Conservation (phyloP, 2,329 filamentous ascomycete genomes). For the Didymella glomerata region DNA sequence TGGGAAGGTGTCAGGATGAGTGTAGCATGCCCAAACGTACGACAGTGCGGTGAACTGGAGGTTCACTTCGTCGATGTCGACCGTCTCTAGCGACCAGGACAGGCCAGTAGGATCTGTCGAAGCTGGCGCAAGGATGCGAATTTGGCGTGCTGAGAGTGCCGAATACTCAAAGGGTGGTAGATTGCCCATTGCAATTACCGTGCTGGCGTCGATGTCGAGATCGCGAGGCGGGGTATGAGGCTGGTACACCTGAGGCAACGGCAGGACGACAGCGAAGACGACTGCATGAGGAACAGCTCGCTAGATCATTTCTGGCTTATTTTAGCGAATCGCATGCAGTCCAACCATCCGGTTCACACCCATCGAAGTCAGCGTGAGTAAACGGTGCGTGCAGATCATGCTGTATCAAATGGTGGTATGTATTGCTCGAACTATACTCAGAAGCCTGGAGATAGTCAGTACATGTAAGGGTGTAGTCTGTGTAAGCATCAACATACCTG, state of each 20-base stretch:
- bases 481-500: conserved; percentile 37
- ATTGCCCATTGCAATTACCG: background rate
- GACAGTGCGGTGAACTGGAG: conserved; percentile 2
- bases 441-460: conserved; percentile 10
- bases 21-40: conserved; percentile 5
- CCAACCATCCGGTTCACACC: background rate
- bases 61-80: background rate
- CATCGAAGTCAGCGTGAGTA: background rate
- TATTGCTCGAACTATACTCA: background rate
- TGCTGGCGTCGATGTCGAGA: background rate
- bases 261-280: background rate
- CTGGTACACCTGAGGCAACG: background rate
- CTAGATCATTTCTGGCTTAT: conserved; percentile 2
- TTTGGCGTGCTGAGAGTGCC: conserved; percentile 2
- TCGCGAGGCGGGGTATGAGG: background rate
- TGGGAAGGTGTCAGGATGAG: conserved; percentile 7
- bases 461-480: background rate
- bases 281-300: background rate
- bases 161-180: background rate
- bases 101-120: background rate
- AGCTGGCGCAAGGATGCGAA: conserved; percentile 3
- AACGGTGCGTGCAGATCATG: background rate
- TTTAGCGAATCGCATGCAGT: background rate
- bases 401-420: background rate
- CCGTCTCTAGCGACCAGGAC: conserved; percentile 1